A percentile compares a stretch with the other conserved stretches of the same genome.
phyloP scores from a whole-genome alignment of 441 rosid genomes.

The Adansonia gregorii region DNA sequence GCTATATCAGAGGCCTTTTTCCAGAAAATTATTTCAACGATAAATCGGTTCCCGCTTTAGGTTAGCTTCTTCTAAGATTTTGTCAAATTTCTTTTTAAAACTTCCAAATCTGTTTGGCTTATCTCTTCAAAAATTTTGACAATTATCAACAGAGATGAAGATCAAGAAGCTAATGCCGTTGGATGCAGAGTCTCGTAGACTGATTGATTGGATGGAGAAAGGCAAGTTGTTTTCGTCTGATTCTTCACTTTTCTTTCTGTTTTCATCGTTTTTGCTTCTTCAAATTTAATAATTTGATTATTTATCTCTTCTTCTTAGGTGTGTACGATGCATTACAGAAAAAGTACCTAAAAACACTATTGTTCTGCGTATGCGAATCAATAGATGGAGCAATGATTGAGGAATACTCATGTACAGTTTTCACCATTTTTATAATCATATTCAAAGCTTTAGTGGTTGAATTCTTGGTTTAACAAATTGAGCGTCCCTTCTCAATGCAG shows the following conservation, averaged over 20 bases:
- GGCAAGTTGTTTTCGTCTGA: slow-evolving; percentile 37
- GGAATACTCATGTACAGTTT: slow-evolving; percentile 78
- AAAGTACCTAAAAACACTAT: slow-evolving; percentile 77
- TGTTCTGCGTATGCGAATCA: slow-evolving; percentile 74
- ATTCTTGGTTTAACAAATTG: slow-evolving; percentile 20
- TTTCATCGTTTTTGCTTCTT: neutral
- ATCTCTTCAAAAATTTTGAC: slow-evolving; percentile 1
- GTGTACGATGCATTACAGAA: slow-evolving; percentile 92
- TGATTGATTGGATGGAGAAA: slow-evolving; percentile 99
- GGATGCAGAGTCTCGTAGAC: slow-evolving; percentile 90
- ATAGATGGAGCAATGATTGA: slow-evolving; percentile 79
- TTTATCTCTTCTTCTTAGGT: slow-evolving; percentile 43
- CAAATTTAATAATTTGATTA: neutral
- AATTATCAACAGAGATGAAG: slow-evolving; percentile 72
- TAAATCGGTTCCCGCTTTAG: slow-evolving; percentile 90
- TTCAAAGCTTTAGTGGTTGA: neutral
- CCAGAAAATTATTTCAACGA: slow-evolving; percentile 96
- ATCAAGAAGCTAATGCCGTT: slow-evolving; percentile 96
- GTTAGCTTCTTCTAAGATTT: slow-evolving; percentile 37
- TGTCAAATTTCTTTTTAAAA: neutral
- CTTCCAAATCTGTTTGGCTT: slow-evolving; percentile 12
- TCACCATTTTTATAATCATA: neutral
- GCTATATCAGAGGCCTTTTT: slow-evolving; percentile 94
- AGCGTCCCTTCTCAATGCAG: slow-evolving; percentile 51
- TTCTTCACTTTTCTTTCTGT: neutral